phyloP scores from a whole-genome alignment of 2,329 filamentous ascomycete genomes.

The Coniochaeta sp. region DNA sequence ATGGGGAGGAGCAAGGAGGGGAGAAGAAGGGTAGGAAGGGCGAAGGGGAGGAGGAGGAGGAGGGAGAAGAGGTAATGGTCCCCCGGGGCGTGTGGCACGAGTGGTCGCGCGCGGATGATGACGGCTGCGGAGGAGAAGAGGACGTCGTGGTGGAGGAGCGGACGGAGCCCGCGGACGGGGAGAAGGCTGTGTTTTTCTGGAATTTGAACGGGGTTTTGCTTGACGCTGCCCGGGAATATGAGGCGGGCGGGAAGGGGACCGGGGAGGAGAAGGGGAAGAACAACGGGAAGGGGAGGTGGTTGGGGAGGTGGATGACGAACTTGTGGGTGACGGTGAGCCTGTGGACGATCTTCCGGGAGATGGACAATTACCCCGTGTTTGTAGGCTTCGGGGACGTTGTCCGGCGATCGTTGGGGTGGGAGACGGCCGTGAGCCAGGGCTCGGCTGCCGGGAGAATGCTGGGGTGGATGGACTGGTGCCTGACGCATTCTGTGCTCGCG shows the following conservation, averaged over 20 bases:
- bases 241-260: too few relatives aligned
- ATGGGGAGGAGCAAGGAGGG: too few relatives aligned
- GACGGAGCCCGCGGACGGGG: conserved; percentile 35
- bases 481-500: conserved; percentile 3
- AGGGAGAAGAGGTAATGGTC: conserved; percentile 24
- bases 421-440: conserved; percentile 7
- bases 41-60: neutral
- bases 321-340: conserved; percentile 21
- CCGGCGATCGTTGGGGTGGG: neutral
- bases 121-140: neutral
- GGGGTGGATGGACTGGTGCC: conserved; percentile 1
- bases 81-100: conserved; percentile 32
- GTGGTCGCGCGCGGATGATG: conserved; percentile 31
- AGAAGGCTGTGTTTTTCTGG: conserved; percentile 41
- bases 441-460: conserved; percentile 12
- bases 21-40: neutral
- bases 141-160: conserved; percentile 32
- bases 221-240: too few relatives aligned
- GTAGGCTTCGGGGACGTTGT: conserved; percentile 16
- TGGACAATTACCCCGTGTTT: conserved; percentile 24
- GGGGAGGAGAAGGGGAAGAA: conserved; percentile 10
- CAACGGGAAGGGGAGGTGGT: conserved; percentile 3
- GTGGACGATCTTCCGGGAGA: conserved; percentile 17
- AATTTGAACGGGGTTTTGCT: conserved; percentile 37
- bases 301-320: conserved; percentile 7